Base-by-base conservation (phyloP, 805 yeast genomes). In the Myxozyma mucilagina region DNA sequence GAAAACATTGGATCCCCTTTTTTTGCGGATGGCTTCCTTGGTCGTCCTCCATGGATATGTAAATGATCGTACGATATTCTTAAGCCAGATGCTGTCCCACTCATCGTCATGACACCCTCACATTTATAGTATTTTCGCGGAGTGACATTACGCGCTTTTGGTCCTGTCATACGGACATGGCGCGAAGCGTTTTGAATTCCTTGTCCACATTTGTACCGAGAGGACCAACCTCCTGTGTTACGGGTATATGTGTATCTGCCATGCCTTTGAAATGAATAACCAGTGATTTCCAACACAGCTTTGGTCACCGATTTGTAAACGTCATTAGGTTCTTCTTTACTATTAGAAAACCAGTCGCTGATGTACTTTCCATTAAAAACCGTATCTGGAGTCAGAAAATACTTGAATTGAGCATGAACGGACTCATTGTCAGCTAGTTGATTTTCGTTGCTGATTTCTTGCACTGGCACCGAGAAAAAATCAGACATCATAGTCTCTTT, bases 191-290 rank as follows among this genome's bases (percentile, higher is more conserved):
- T 55, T 38, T 47, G 53, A n/a, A 29, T 41, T 4, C 48, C 45
- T 39, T 55, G 58, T 11, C 58, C 58, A 31, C 58, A 55, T 32
- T 48, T 47, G 32, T 55, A 55, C 42, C 58, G 34, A 14, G 58
- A 47, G 42, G 58, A 55, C 58, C 58, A 55, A 2, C 58, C 58
- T 14, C 58, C 58, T 9, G 58, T 24, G n/a, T 24, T 55, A 4
- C 58, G 45, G 20, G 58, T 48, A 32, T 41, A 55, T n/a, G 58
- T 32, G 35, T 55, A 55, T 38, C 58, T 51, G 1, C 53, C 53
- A 31, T 55, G 58, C 39, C 58, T 24, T 34, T 47, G 52, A 16
- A 55, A 48, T 32, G 58, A 55, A 29, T 55, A 55, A 8, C 58
- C 58, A 14, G 58, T 55, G 48, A 55, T 47, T 42, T 55, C 58